Conservation (phyloP, 768 basidiomycete species). For the Macrolepiota albuminosa region DNA sequence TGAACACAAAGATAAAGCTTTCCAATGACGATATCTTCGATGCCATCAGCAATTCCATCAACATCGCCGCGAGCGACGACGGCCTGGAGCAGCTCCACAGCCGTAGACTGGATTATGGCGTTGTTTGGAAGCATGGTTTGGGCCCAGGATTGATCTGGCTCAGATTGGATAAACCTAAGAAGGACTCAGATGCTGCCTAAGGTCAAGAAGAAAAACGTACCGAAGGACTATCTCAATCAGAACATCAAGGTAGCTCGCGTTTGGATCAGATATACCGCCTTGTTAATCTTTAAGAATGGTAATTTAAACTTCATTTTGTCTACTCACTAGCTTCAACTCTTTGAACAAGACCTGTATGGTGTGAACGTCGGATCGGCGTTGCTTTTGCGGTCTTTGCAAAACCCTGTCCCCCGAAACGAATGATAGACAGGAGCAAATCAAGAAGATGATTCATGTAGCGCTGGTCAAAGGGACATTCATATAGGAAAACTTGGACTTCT, state of each 20-base stretch:
- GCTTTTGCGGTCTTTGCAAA: slow-evolving; percentile 72
- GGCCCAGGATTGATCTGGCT: slow-evolving; percentile 49
- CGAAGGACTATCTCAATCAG: slow-evolving; percentile 68
- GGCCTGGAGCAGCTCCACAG: slow-evolving; percentile 79
- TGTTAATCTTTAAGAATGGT: slow-evolving; percentile 6
- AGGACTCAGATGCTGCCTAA: slow-evolving; percentile 1
- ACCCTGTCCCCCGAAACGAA: slow-evolving; percentile 87
- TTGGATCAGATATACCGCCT: slow-evolving; percentile 41
- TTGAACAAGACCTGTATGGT: slow-evolving; percentile 56
- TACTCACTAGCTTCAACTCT: slow-evolving; percentile 56
- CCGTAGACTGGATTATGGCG: slow-evolving; percentile 61
- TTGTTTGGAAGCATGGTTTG: slow-evolving; percentile 60
- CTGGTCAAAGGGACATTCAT: slow-evolving; percentile 77
- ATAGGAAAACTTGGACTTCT: slow-evolving; percentile 62
- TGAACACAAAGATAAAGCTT: slow-evolving; percentile 78
- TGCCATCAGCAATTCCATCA: slow-evolving; percentile 52
- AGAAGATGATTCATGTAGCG: slow-evolving; percentile 67
- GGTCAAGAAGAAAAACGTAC: slow-evolving; percentile 33
- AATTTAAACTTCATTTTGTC: neutral
- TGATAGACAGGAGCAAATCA: slow-evolving; percentile 70
- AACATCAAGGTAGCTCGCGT: slow-evolving; percentile 72
- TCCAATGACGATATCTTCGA: slow-evolving; percentile 68
- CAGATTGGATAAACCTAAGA: slow-evolving; percentile 70
- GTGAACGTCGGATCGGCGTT: slow-evolving; percentile 58
- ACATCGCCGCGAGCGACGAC: slow-evolving; percentile 81